phyloP scores from a whole-genome alignment of 352 stramenopile species.

The Globisporangium paroecandrum region DNA sequence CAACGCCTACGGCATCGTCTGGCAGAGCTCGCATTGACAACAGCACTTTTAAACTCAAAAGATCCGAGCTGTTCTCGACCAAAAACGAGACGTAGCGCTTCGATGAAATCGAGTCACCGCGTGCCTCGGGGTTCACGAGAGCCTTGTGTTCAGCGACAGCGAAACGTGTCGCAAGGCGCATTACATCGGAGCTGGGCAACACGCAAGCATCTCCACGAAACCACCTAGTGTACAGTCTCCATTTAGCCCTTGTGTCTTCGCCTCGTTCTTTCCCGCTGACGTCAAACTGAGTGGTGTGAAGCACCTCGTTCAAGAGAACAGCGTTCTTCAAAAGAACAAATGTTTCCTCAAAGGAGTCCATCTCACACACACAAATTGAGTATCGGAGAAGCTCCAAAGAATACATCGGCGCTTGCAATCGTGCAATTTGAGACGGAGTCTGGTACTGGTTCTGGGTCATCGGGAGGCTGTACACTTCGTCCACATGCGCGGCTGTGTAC shows the following conservation, averaged over 20 bases:
- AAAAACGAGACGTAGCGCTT: constrained; percentile 71
- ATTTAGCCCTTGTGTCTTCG: constrained; percentile 7
- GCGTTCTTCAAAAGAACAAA: constrained; percentile 60
- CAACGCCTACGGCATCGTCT: constrained; percentile 43
- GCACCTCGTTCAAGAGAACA: constrained; percentile 45
- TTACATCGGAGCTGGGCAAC: constrained; percentile 43
- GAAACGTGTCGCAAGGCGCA: constrained; percentile 58
- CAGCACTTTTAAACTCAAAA: constrained; percentile 64
- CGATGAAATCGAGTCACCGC: constrained; percentile 43
- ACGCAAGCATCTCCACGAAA: constrained; percentile 57
- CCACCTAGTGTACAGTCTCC: constrained; percentile 50
- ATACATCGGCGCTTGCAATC: constrained; percentile 48
- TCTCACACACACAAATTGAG: constrained; percentile 57
- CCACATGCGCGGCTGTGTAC: constrained; percentile 53
- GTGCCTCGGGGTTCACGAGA: constrained; percentile 14
- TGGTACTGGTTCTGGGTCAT: constrained; percentile 12
- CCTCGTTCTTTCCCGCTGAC: neutral
- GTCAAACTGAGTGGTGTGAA: constrained; percentile 43
- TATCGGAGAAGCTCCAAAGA: constrained; percentile 61
- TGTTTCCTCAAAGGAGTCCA: constrained; percentile 52
- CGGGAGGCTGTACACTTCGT: constrained; percentile 41
- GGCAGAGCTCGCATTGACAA: constrained; percentile 57
- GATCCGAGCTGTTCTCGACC: constrained; percentile 55
- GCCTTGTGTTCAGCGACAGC: constrained; percentile 55
- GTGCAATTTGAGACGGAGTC: constrained; percentile 31